phyloP scores from a whole-genome alignment of 108 stramenopile genomes.

The Fistulifera pelliculosa region DNA sequence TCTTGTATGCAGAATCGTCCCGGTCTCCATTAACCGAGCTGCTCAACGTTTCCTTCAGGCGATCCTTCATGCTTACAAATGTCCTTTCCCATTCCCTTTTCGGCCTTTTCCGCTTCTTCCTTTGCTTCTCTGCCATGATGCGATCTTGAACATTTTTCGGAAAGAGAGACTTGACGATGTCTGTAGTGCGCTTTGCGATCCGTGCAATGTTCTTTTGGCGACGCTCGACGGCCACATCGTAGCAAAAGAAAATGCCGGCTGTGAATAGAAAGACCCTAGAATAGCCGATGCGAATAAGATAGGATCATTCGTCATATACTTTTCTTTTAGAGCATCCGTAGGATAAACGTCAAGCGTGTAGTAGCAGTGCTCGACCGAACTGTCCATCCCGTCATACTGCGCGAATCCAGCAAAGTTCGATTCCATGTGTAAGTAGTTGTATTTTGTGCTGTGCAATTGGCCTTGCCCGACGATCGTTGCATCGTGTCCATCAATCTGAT shows the following conservation, averaged over 20 bases:
- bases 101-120: neutral
- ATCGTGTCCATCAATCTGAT: constrained; percentile 7
- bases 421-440: neutral
- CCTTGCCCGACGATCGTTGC: neutral
- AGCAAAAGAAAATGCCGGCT: constrained; percentile 5
- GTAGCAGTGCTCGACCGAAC: neutral
- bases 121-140: constrained; percentile 4
- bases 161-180: constrained; percentile 8
- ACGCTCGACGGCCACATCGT: constrained; percentile 10
- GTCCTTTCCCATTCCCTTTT: neutral
- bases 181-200: constrained; percentile 2
- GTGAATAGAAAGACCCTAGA: constrained; percentile 13
- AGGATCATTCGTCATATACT: constrained; percentile 4
- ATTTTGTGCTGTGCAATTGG: constrained; percentile 1
- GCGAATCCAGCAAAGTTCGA: neutral
- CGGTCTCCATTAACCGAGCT: neutral
- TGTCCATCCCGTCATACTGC: neutral
- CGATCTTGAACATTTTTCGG: constrained; percentile 8
- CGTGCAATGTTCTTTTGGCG: constrained; percentile 6
- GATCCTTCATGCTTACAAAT: neutral
- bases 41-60: neutral
- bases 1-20: neutral
- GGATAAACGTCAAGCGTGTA: constrained; percentile 2
- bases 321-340: neutral
- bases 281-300: constrained; percentile 4